Base-by-base conservation (phyloP, 73 alveolate genomes). In the Paramecium sexaurelia region DNA sequence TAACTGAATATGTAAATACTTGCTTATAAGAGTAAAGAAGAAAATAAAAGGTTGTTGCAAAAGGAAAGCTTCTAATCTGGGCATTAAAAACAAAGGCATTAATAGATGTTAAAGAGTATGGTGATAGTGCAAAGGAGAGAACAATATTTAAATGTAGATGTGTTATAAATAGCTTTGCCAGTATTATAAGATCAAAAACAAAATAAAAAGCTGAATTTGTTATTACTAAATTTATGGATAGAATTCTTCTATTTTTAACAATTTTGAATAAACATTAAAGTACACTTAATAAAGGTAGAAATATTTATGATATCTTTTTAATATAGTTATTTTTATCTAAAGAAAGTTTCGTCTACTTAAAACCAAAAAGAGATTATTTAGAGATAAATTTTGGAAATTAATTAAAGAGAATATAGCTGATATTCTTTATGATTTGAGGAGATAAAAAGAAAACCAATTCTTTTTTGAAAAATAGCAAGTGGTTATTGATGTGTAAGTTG, bases 241-340 rank as follows among this genome's bases (percentile, higher is more conserved):
- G 57, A 36, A 73, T 73, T 36, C 57, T 39, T 24, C 56, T 73
- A 2, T 33, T 73, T 73, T 19, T 73, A 5, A 36, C 67, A 24
- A 73, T 73, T 7, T 17, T 73, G 9, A 73, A 73, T 35, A 73
- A 73, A 39, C 87, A 73, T n/a, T 19, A 73, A 73, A 73, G 87
- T 7, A 73, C 87, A 35, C 43, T 73, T 27, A 73, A 39, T 36
- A 73, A 73, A 73, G 57, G 87, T 73, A 66, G 11, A n/a, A 1
- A 57, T 8, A 7, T 26, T n/a, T 56, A 6, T 55, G 3, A 3
- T 32, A 15, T 26, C 26, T 6, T 35, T 73, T 27, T 36, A 33
- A 7, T 36, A 1, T 73, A 73, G 87, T 73, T 10, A 73, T 73
- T 3, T 73, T 73, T 10, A 73, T 73, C 6, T 39, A 73, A 19